Evolutionary conservation across 2,329 filamentous ascomycete genomes (phyloP), one percentile per base, ranked within the genome.

Genomic region (Phialophora macrospora): DNA sequence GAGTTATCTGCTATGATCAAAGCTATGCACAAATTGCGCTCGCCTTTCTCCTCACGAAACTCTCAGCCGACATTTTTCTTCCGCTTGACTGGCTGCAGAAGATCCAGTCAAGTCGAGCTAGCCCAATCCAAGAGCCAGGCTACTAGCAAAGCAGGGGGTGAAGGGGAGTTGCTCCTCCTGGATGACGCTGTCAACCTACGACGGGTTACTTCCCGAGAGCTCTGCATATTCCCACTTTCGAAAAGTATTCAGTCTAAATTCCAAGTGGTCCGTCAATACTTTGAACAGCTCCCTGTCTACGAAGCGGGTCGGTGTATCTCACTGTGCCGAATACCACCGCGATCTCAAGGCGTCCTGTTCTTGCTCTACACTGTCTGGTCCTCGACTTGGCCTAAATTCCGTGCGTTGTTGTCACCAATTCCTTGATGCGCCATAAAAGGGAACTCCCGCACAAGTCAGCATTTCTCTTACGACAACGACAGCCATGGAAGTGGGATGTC

Each of bases 391-490:
- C 55, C 38, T 65, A 57, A 57, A 2, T 57, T 75, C 34, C 67
- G 68, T n/a, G n/a, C 1, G 38, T n/a, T 1, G 66, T 69, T 26
- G 58, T 76, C 49, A 34, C 54, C 32, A 30, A 68, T 4, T 65
- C 72, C 17, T 75, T 73, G 73, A 22, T 41, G 14, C 63, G 66
- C n/a, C 74, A 74, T 49, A 64, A 58, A 55, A 41, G 66, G 3
- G 65, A 68, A 1, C 56, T 46, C 1, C 57, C 69, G 32, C 69
- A 75, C 48, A 75, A 4, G 64, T 72, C 26, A 66, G 71, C 4
- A 71, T 71, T 11, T 73, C 75, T 2, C 46, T 76, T 7, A 70
- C 67, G 20, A 72, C 71, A 3, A 74, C 76, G 34, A 72, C 73
- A 4, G 73, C 73, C 3, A 67, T 75, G 12, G 71, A 72, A 17